Evolutionary conservation across 2,329 filamentous ascomycete genomes (phyloP).

Genomic region (Fusarium humuli): DNA sequence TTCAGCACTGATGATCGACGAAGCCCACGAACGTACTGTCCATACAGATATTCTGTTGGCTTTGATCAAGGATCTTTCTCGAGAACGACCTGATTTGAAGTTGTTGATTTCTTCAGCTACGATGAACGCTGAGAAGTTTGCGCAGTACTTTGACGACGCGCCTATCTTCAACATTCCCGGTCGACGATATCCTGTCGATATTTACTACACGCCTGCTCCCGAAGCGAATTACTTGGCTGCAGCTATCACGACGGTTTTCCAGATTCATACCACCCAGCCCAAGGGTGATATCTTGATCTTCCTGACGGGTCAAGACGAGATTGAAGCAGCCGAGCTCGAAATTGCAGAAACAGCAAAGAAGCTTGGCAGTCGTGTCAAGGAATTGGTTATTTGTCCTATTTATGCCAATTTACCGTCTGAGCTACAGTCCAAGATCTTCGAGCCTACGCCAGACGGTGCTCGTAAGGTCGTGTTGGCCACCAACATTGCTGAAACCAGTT

Average conservation of each 20-base stretch:
- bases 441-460: slow-evolving; percentile 85
- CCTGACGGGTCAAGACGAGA: slow-evolving; percentile 95
- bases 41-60: slow-evolving; percentile 91
- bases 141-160: slow-evolving; percentile 89
- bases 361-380: slow-evolving; percentile 83
- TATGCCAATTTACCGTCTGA: slow-evolving; percentile 95
- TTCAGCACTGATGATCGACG: slow-evolving; percentile 93
- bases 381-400: slow-evolving; percentile 91
- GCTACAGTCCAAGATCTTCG: slow-evolving; percentile 92
- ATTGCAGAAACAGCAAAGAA: slow-evolving; percentile 89
- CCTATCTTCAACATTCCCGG: slow-evolving; percentile 97
- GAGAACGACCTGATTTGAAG: slow-evolving; percentile 86
- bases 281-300: slow-evolving; percentile 94
- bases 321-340: slow-evolving; percentile 86
- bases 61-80: slow-evolving; percentile 87
- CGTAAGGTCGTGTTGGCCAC: slow-evolving; percentile 94
- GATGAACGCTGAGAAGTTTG: slow-evolving; percentile 93
- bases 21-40: slow-evolving; percentile 94
- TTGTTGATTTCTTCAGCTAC: slow-evolving; percentile 94
- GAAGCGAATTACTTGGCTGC: slow-evolving; percentile 95
- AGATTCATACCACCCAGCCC: slow-evolving; percentile 89
- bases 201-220: slow-evolving; percentile 89
- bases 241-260: slow-evolving; percentile 91
- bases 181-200: slow-evolving; percentile 87
- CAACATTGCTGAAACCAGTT: slow-evolving; percentile 95